A percentile compares a stretch with the other conserved stretches of the same genome.
phyloP scores from a whole-genome alignment of 352 stramenopile genomes.

The Paralagenidium karlingii region DNA sequence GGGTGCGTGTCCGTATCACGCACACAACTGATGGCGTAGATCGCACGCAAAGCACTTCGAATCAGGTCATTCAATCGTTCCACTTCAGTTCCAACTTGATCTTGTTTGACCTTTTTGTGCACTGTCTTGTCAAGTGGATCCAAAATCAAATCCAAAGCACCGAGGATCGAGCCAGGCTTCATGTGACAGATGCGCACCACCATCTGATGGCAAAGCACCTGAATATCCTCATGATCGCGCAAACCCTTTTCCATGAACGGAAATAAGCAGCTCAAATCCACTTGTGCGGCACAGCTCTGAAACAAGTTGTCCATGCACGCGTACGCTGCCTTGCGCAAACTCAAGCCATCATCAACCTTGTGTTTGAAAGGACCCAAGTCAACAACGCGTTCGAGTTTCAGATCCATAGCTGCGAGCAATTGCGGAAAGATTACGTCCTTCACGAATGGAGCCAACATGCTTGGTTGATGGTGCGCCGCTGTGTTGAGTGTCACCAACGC shows the following conservation, averaged over 20 bases:
- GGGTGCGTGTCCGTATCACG: conserved; percentile 62
- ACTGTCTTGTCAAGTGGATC: conserved; percentile 91
- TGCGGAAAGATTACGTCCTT: conserved; percentile 84
- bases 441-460: conserved; percentile 59
- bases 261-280: conserved; percentile 90
- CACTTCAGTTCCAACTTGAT: conserved; percentile 91
- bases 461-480: conserved; percentile 89
- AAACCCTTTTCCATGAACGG: conserved; percentile 87
- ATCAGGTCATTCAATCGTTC: conserved; percentile 95
- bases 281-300: conserved; percentile 42
- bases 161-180: conserved; percentile 70
- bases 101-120: conserved; percentile 93
- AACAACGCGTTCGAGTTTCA: conserved; percentile 94
- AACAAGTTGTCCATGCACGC: conserved; percentile 91
- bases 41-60: conserved; percentile 86
- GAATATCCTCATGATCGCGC: conserved; percentile 92
- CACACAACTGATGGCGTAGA: conserved; percentile 63
- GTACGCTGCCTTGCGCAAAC: conserved; percentile 85
- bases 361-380: conserved; percentile 99
- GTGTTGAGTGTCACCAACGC: conserved; percentile 94
- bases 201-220: conserved; percentile 95
- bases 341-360: conserved; percentile 87
- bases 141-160: conserved; percentile 82
- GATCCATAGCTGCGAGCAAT: conserved; percentile 78
- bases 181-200: conserved; percentile 88